phyloP scores from a whole-genome alignment of 352 stramenopile species.

The Phytophthora citricola region DNA sequence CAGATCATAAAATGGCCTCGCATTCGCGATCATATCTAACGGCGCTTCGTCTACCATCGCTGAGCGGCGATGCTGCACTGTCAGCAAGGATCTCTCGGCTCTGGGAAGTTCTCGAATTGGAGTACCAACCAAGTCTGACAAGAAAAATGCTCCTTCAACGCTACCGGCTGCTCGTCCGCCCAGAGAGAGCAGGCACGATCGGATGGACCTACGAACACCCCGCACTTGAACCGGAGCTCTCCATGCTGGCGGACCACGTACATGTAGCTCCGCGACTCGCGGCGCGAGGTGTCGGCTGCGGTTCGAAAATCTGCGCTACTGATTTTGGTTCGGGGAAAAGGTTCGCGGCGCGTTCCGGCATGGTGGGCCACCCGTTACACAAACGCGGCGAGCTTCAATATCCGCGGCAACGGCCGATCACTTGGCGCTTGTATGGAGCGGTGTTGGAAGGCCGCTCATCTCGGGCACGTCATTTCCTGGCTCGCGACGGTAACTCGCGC shows the following conservation, averaged over 20 bases:
- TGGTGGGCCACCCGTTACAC: slow-evolving; percentile 13
- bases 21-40: slow-evolving; percentile 8
- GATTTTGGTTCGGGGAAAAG: slow-evolving; percentile 16
- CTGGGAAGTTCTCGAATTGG: neutral
- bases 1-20: slow-evolving; percentile 15
- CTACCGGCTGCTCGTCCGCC: neutral
- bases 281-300: neutral
- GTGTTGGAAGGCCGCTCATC: slow-evolving; percentile 1
- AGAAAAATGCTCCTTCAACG: neutral
- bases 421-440: slow-evolving; percentile 5
- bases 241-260: too few species aligned
- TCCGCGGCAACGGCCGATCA: slow-evolving; percentile 2
- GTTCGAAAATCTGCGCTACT: slow-evolving; percentile 9
- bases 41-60: slow-evolving; percentile 5
- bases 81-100: too few species aligned
- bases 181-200: too few species aligned
- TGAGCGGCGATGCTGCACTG: too few species aligned
- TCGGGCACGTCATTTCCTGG: slow-evolving; percentile 15
- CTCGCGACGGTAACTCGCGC: slow-evolving; percentile 7
- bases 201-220: neutral
- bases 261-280: too few species aligned
- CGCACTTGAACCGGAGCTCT: neutral
- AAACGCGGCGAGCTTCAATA: slow-evolving; percentile 15
- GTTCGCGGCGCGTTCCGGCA: slow-evolving; percentile 17
- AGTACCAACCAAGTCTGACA: neutral